A percentile compares a stretch with the other conserved stretches of the same genome.
These are phyloP conservation scores for Nicotiana rustica DNA, from an alignment of 305 asterid species.

Conservation along the genomic window DNA sequence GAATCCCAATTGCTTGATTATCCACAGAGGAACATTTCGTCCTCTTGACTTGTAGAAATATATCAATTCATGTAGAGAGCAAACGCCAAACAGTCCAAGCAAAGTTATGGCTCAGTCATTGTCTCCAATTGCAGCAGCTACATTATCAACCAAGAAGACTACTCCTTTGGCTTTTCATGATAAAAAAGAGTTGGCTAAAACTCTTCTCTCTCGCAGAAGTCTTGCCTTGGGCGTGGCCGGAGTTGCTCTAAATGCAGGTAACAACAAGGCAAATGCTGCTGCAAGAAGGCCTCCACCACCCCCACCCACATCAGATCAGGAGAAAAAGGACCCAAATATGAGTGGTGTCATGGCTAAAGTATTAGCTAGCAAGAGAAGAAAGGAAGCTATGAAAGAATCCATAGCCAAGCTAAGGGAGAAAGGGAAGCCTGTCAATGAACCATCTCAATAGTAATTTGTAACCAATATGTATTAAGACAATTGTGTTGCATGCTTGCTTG, in stretches of 20 bases:
- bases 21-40: conserved; percentile 27
- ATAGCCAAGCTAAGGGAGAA: conserved; percentile 63
- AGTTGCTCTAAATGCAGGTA: conserved; percentile 43
- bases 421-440: conserved; percentile 54
- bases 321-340: conserved; percentile 81
- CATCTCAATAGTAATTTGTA: conserved; percentile 44
- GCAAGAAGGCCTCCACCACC: conserved; percentile 84
- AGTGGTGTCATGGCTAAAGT: conserved; percentile 72
- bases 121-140: conserved; percentile 46
- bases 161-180: conserved; percentile 39
- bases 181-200: conserved; percentile 35
- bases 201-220: conserved; percentile 57
- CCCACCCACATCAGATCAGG: conserved; percentile 51
- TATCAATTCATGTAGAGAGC: conserved; percentile 42
- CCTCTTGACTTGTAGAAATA: conserved; percentile 35
- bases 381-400: conserved; percentile 80
- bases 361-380: conserved; percentile 88
- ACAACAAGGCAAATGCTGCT: conserved; percentile 58
- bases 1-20: not conserved
- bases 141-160: conserved; percentile 44
- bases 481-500: not conserved
- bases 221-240: conserved; percentile 62
- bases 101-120: conserved; percentile 56
- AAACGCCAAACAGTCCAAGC: not conserved
- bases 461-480: not conserved